phyloP scores from a whole-genome alignment of 2,329 filamentous ascomycete species.

The Pseudocercospora vitis region DNA sequence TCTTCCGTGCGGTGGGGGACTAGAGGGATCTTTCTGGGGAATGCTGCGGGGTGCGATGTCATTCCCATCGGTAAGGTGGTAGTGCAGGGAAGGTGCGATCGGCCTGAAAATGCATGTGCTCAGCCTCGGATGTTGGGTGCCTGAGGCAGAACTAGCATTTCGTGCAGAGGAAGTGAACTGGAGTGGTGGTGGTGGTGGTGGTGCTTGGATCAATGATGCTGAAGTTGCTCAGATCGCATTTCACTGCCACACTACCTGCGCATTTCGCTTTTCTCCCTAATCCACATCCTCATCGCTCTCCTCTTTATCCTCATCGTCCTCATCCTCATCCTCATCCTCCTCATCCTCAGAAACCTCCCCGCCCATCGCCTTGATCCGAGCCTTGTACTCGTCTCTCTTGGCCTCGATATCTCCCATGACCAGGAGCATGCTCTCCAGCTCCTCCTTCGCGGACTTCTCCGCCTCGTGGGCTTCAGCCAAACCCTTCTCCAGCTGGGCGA shows the following conservation, averaged over 20 bases:
- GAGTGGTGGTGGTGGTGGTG: no score
- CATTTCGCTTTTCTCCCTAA: not conserved
- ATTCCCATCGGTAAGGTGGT: no score
- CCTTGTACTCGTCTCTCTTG: slow-evolving; percentile 39
- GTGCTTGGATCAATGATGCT: no score
- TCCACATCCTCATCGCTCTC: slow-evolving; percentile 23
- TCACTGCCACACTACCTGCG: not conserved
- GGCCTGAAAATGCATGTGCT: no score
- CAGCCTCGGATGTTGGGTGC: no score
- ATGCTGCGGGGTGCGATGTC: no score
- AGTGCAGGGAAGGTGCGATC: no score
- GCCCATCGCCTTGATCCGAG: slow-evolving; percentile 33
- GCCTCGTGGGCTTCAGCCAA: slow-evolving; percentile 18
- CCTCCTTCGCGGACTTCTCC: slow-evolving; percentile 26
- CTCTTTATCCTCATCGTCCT: slow-evolving; percentile 30
- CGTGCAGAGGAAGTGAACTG: no score
- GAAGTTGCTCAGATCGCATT: not conserved
- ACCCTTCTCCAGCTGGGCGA: slow-evolving; percentile 21
- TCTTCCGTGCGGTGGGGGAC: no score
- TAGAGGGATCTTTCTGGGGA: no score
- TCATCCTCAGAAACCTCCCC: slow-evolving; percentile 37
- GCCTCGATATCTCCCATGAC: slow-evolving; percentile 51
- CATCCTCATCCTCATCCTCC: slow-evolving; percentile 33
- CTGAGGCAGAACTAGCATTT: no score
- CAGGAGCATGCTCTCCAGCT: slow-evolving; percentile 41